These are phyloP conservation scores for Solanum sitiens DNA, from an alignment of 257 asterid species.

Conservation along the genomic window DNA sequence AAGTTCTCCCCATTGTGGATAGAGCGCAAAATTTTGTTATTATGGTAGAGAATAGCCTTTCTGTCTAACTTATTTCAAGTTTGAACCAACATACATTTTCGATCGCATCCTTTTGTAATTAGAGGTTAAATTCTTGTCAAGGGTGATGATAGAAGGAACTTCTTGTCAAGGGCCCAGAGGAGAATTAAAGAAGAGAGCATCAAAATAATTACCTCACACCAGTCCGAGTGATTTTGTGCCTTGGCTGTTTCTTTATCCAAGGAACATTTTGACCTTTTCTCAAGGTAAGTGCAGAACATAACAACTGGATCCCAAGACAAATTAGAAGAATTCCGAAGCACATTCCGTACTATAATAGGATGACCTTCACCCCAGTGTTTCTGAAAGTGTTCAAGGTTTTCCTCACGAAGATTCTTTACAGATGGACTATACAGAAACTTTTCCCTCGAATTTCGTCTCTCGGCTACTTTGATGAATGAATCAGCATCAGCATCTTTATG, in stretches of 20 bases:
- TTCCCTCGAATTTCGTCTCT: slow-evolving; percentile 36
- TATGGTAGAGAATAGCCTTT: background rate
- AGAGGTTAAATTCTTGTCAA: background rate
- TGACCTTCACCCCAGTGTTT: slow-evolving; percentile 87
- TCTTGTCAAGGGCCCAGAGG: background rate
- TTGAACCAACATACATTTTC: background rate
- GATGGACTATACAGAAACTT: slow-evolving; percentile 61
- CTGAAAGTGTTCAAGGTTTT: slow-evolving; percentile 73
- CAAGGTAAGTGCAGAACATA: slow-evolving; percentile 72
- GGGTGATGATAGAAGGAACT: background rate
- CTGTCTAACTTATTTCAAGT: background rate
- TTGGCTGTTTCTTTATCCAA: slow-evolving; percentile 22
- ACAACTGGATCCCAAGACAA: slow-evolving; percentile 82
- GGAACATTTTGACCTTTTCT: slow-evolving; percentile 43
- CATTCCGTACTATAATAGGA: slow-evolving; percentile 77
- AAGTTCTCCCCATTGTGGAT: background rate
- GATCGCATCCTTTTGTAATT: background rate
- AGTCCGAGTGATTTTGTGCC: slow-evolving; percentile 49
- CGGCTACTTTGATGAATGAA: slow-evolving; percentile 24
- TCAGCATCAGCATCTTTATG: slow-evolving; percentile 16
- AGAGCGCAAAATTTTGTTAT: background rate
- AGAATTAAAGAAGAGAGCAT: background rate
- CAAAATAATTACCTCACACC: slow-evolving; percentile 79
- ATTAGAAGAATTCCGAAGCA: slow-evolving; percentile 32
- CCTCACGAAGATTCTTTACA: slow-evolving; percentile 49